Percentiles rank a stretch among this genome's conserved stretches.
Conservation (phyloP, 2,329 filamentous ascomycete species). For the Penicillium sp. region DNA sequence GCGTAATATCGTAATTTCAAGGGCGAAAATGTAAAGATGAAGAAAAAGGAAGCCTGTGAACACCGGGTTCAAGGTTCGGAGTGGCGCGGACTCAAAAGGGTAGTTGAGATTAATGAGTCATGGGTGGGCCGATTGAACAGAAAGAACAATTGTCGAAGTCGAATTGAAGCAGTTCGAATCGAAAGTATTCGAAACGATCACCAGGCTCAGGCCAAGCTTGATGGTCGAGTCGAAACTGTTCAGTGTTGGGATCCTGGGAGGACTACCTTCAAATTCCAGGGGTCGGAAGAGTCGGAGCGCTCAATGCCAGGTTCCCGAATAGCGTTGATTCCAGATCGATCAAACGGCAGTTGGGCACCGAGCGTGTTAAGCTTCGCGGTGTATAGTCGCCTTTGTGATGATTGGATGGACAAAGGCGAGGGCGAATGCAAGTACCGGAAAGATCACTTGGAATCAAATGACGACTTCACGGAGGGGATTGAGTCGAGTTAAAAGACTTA, state of each 20-base stretch:
- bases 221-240: slow-evolving; percentile 1
- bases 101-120: slow-evolving; percentile 27
- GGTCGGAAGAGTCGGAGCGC: slow-evolving; percentile 19
- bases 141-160: slow-evolving; percentile 3
- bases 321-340: background rate
- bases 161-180: slow-evolving; percentile 1
- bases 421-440: slow-evolving; percentile 1
- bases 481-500: slow-evolving; percentile 1
- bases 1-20: slow-evolving; percentile 39
- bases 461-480: background rate
- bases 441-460: slow-evolving; percentile 1
- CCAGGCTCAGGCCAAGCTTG: slow-evolving; percentile 5
- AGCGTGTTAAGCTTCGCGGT: slow-evolving; percentile 4
- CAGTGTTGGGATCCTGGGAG: slow-evolving; percentile 20
- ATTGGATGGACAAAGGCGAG: slow-evolving; percentile 4
- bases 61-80: slow-evolving; percentile 33
- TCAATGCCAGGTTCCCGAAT: slow-evolving; percentile 23
- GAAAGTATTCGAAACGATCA: slow-evolving; percentile 1
- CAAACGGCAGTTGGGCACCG: background rate
- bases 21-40: slow-evolving; percentile 20
- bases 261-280: slow-evolving; percentile 21
- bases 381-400: background rate
- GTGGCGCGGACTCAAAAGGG: slow-evolving; percentile 30
- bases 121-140: slow-evolving; percentile 17
- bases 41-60: slow-evolving; percentile 29